A percentile compares a stretch with the other conserved stretches of the same genome.
These are phyloP conservation scores for Fusarium compactum DNA, from an alignment of 2,329 filamentous ascomycete species.

Conservation along the genomic window DNA sequence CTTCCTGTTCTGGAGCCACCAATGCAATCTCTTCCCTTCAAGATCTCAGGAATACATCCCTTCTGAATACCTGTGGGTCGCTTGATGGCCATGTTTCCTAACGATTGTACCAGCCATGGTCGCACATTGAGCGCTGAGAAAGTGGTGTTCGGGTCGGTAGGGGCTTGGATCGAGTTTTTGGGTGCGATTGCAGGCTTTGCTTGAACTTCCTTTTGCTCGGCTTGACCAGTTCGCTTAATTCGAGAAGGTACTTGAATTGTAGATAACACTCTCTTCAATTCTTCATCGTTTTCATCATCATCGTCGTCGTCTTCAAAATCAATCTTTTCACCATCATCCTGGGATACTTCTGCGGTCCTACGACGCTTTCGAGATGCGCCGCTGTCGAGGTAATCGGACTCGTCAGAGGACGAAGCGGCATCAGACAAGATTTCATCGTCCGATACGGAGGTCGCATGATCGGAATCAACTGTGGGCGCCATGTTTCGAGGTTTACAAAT, in stretches of 20 bases:
- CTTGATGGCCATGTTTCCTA: slow-evolving; percentile 82
- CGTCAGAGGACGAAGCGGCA: slow-evolving; percentile 48
- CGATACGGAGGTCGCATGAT: slow-evolving; percentile 32
- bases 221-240: slow-evolving; percentile 57
- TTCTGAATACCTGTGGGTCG: slow-evolving; percentile 93
- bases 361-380: slow-evolving; percentile 60
- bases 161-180: slow-evolving; percentile 59
- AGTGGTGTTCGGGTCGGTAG: slow-evolving; percentile 68
- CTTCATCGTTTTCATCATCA: slow-evolving; percentile 50
- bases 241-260: slow-evolving; percentile 66
- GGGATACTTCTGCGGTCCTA: slow-evolving; percentile 50
- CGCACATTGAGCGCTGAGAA: slow-evolving; percentile 80
- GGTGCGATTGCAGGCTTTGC: slow-evolving; percentile 38
- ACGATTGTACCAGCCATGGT: slow-evolving; percentile 88
- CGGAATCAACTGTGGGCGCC: slow-evolving; percentile 36
- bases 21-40: slow-evolving; percentile 93
- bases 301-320: slow-evolving; percentile 30
- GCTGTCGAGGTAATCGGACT: slow-evolving; percentile 65
- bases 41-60: slow-evolving; percentile 90
- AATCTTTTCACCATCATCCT: slow-evolving; percentile 46
- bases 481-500: slow-evolving; percentile 43
- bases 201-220: slow-evolving; percentile 36
- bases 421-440: slow-evolving; percentile 35
- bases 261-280: slow-evolving; percentile 53
- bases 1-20: slow-evolving; percentile 95